A percentile compares a stretch with the other conserved stretches of the same genome.
phyloP scores from a whole-genome alignment of 2,329 filamentous ascomycete species.

The Colletotrichum sp. region DNA sequence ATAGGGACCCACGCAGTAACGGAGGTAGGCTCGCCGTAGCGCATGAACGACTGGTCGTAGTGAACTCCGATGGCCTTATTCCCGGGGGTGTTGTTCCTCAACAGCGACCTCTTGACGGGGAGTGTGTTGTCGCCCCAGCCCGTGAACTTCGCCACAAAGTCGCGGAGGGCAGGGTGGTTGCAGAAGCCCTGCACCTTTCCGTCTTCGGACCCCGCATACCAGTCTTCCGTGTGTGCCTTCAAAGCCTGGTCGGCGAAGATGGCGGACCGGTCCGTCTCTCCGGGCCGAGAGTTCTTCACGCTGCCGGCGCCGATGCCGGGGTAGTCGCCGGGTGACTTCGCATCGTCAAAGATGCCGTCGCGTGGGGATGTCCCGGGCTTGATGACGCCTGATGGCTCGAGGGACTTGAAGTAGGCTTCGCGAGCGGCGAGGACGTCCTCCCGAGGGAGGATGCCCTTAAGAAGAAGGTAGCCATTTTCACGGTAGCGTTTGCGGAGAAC shows the following conservation, averaged over 20 bases:
- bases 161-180: constrained; percentile 52
- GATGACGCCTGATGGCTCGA: constrained; percentile 19
- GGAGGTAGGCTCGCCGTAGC: constrained; percentile 57
- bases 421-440: constrained; percentile 19
- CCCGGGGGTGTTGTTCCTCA: constrained; percentile 61
- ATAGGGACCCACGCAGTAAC: constrained; percentile 64
- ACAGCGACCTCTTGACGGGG: constrained; percentile 45
- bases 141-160: constrained; percentile 55
- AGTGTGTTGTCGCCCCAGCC: constrained; percentile 51
- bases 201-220: constrained; percentile 44
- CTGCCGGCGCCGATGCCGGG: constrained; percentile 52
- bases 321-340: constrained; percentile 2
- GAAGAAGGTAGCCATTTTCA: constrained; percentile 13
- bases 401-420: constrained; percentile 17
- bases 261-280: constrained; percentile 31
- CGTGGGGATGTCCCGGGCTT: constrained; percentile 14
- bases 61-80: constrained; percentile 65
- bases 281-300: constrained; percentile 48
- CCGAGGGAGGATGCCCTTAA: constrained; percentile 12
- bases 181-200: constrained; percentile 42
- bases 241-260: constrained; percentile 46
- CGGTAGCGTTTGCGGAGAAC: constrained; percentile 7
- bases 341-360: constrained; percentile 26
- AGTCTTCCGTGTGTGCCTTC: constrained; percentile 55
- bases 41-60: constrained; percentile 64